Evolutionary conservation across 257 asterid species (phyloP).

Genomic region (Solanum chmielewskii): DNA sequence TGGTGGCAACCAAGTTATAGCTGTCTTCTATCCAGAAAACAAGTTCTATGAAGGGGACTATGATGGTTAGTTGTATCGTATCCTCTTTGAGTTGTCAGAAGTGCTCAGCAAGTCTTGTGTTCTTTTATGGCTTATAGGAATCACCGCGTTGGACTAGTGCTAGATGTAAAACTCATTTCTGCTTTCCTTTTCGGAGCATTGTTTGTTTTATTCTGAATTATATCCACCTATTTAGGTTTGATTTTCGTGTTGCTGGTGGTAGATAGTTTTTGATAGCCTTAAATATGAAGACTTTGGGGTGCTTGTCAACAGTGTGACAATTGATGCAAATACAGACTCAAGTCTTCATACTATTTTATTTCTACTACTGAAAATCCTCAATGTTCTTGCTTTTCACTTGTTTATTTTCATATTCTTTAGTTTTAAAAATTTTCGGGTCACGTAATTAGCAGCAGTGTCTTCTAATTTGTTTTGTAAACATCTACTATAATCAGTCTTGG

Average conservation of each 20-base stretch:
- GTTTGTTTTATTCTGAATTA: not conserved
- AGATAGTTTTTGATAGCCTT: not conserved
- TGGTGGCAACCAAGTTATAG: slow-evolving; percentile 76
- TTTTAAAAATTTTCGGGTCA: no score
- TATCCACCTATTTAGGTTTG: not conserved
- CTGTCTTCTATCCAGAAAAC: slow-evolving; percentile 73
- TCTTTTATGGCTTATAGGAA: not conserved
- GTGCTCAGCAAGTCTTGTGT: not conserved
- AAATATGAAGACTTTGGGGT: not conserved
- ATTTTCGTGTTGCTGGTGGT: not conserved
- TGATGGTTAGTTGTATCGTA: slow-evolving; percentile 32
- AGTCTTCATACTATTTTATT: not conserved
- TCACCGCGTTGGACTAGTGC: not conserved
- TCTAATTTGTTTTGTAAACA: no score
- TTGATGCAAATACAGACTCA: not conserved
- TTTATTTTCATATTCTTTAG: no score
- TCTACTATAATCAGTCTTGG: no score
- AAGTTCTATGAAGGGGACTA: slow-evolving; percentile 71
- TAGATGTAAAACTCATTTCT: not conserved
- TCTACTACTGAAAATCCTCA: not conserved
- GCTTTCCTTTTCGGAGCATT: not conserved
- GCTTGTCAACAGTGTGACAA: not conserved
- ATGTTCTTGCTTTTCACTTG: not conserved
- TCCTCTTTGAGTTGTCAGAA: not conserved
- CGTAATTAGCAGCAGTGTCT: no score